Base-by-base conservation (phyloP, 371 early-diverging fungal species). In the Mortierella polycephala region DNA sequence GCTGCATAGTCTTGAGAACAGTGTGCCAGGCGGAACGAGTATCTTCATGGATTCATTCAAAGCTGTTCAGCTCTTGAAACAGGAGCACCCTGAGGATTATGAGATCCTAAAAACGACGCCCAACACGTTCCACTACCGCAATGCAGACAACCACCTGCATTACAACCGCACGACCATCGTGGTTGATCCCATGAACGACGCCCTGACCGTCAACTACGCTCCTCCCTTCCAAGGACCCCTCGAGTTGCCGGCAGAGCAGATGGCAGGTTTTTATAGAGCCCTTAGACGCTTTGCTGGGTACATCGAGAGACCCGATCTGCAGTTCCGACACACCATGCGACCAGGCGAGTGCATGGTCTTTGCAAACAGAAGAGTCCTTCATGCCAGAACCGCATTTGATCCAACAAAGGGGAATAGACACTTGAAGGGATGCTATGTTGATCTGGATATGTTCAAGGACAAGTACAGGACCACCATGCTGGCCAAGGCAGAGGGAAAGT, bases 171-270 rank as follows among this genome's bases (percentile, higher is more conserved):
- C 92, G 7, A 92, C 91, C 9, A 92, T 95, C 63, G 88, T 86
- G 0, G 75, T 83, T 2, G 84, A 86, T 57, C 81, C 83, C 14
- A 30, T 71, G 41, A 87, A 88, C 65, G 64, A 80, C 52, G 59
- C 81, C 7, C 62, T 72, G 11, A 67, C 75, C 20, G 93, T 96
- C 18, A 92, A 91, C 68, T 96, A 95, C 70, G 86, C 95, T 0
- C 96, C 96, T 39, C 96, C 94, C n/a, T 96, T 96, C 85, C 94
- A 94, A 73, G 96, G 95, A 0, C 94, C 94, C 7, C 69, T 94
- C 60, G 91, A 91, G 54, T 58, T 85, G 41, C 62, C 71, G 11
- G 83, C 87, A 2, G 60, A 82, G 8, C 67, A 85, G 39, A 84
- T 89, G 52, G 83, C 62, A 16, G 52, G 67, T n/a, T 94, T 92